Conservation (phyloP, 1,139 yeast species). For the Kazachstania sp. region DNA sequence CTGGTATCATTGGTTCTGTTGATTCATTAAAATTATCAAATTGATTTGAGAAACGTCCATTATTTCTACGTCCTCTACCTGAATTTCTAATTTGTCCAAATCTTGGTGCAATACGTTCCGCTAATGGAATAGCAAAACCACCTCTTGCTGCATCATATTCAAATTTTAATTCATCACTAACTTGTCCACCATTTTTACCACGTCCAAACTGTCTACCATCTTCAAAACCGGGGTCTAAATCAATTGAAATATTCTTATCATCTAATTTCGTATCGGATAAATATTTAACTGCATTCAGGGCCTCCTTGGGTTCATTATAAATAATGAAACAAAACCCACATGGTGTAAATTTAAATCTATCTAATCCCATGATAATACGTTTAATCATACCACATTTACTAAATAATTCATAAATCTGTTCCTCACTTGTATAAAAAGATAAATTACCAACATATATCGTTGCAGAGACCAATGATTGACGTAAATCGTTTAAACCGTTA, state of each 20-base stretch:
- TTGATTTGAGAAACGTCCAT: not conserved
- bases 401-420: conserved; percentile 80
- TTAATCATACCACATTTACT: conserved; percentile 70
- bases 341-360: conserved; percentile 79
- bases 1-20: conserved; percentile 12
- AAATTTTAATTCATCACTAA: conserved; percentile 47
- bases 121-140: conserved; percentile 36
- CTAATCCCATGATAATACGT: conserved; percentile 86
- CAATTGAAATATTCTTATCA: conserved; percentile 70
- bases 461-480: conserved; percentile 53
- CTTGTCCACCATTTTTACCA: conserved; percentile 86
- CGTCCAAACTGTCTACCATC: conserved; percentile 95
- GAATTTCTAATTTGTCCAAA: conserved; percentile 2
- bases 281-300: conserved; percentile 73
- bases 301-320: conserved; percentile 56
- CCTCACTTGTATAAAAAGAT: conserved; percentile 85
- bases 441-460: conserved; percentile 85
- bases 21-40: not conserved
- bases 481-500: conserved; percentile 47
- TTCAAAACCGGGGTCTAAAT: conserved; percentile 86
- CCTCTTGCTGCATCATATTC: conserved; percentile 53
- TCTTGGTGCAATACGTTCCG: conserved; percentile 21
- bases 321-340: conserved; percentile 94
- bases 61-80: not conserved
- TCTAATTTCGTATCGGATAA: conserved; percentile 74